These are phyloP conservation scores for Dendrobium officinale DNA, from an alignment of 106 monocot species.

Conservation along the genomic window DNA sequence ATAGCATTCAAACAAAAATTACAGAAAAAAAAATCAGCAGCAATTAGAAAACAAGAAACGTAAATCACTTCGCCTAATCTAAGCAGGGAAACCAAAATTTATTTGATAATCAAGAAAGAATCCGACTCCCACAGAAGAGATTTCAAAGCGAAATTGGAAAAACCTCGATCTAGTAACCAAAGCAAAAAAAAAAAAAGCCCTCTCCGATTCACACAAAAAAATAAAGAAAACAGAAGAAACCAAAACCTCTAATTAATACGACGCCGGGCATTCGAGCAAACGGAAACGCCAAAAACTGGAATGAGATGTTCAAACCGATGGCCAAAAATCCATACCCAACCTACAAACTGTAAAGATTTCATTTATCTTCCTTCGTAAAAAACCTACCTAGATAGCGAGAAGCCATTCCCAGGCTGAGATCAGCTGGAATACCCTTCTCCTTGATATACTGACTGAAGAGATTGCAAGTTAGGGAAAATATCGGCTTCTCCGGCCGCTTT, in stretches of 20 bases:
- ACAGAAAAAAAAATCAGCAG: not conserved
- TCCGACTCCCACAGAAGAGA: not conserved
- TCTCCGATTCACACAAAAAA: too few relatives aligned
- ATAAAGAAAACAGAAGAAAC: too few relatives aligned
- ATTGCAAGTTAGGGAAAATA: constrained; percentile 50
- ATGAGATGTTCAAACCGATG: not conserved
- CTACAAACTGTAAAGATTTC: not conserved
- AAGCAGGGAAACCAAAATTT: not conserved
- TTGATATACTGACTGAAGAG: constrained; percentile 75
- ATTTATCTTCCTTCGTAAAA: not conserved
- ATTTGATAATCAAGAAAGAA: not conserved
- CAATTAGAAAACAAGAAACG: not conserved
- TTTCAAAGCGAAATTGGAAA: not conserved
- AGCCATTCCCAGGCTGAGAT: constrained; percentile 45
- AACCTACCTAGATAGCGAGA: constrained; percentile 6
- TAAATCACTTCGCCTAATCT: not conserved
- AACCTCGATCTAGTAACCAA: too few relatives aligned
- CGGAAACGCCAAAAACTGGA: not conserved
- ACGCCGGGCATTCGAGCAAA: not conserved
- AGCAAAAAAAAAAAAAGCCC: too few relatives aligned
- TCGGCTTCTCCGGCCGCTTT: constrained; percentile 18
- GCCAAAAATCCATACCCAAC: not conserved
- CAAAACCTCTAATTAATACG: not conserved
- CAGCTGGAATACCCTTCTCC: constrained; percentile 40
- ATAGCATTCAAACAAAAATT: not conserved